phyloP scores from a whole-genome alignment of 805 yeast species.

The Phaffomyces antillensis region DNA sequence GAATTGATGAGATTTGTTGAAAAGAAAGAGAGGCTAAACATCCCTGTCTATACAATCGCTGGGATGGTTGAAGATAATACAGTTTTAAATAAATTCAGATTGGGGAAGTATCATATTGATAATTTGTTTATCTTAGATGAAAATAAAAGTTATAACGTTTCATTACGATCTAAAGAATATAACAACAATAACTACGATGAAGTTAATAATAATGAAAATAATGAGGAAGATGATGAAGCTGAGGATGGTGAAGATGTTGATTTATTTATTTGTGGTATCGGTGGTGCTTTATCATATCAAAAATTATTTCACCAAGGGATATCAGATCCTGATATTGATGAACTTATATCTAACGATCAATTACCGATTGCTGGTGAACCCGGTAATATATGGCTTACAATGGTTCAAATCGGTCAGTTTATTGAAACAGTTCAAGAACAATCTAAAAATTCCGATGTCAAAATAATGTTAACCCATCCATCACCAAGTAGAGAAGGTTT shows the following conservation, averaged over 20 bases:
- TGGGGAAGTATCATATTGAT: constrained; percentile 44
- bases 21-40: constrained; percentile 35
- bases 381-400: constrained; percentile 70
- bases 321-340: constrained; percentile 19
- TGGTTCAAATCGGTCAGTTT: constrained; percentile 64
- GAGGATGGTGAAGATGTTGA: constrained; percentile 31
- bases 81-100: constrained; percentile 55
- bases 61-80: constrained; percentile 72
- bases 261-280: constrained; percentile 58
- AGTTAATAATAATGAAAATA: background rate
- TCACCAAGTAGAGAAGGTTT: constrained; percentile 67
- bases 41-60: constrained; percentile 71
- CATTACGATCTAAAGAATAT: background rate
- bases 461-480: constrained; percentile 60
- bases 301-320: constrained; percentile 62
- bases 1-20: constrained; percentile 43
- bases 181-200: too few species aligned
- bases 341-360: constrained; percentile 16
- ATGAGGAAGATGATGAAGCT: background rate
- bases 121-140: constrained; percentile 63
- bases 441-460: constrained; percentile 39
- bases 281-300: constrained; percentile 63
- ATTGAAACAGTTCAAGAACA: constrained; percentile 39
- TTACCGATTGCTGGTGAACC: constrained; percentile 54
- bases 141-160: constrained; percentile 34